A percentile compares a stretch with the other conserved stretches of the same genome.
These are phyloP conservation scores for Abrus pulchellus DNA, from an alignment of 306 rosid species.

Conservation along the genomic window DNA sequence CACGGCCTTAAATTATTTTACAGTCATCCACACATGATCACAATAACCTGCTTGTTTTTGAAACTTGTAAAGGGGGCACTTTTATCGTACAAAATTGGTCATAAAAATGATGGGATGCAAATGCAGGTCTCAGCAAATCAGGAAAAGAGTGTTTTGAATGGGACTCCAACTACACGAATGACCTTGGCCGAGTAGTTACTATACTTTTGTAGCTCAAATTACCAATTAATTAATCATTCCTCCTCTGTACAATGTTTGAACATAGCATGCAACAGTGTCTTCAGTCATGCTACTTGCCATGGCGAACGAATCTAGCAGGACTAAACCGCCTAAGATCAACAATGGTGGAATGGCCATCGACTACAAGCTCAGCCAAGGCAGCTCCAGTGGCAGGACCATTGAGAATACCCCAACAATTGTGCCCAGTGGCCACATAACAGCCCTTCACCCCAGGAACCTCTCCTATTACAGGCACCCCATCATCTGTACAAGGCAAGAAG, in stretches of 20 bases:
- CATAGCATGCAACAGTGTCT: background rate
- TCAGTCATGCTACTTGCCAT: constrained; percentile 11
- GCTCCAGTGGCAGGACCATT: constrained; percentile 97
- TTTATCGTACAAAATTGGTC: background rate
- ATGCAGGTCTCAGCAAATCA: background rate
- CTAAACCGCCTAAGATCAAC: constrained; percentile 79
- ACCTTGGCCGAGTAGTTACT: no score
- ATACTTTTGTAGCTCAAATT: no score
- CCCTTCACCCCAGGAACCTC: constrained; percentile 70
- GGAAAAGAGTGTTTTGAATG: background rate
- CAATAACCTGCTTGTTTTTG: background rate
- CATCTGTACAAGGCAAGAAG: constrained; percentile 84
- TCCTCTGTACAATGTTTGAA: background rate
- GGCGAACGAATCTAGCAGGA: constrained; percentile 70
- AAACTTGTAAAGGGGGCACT: background rate
- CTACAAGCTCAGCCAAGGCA: constrained; percentile 83
- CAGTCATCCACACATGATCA: background rate
- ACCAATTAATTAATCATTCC: background rate
- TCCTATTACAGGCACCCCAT: constrained; percentile 76
- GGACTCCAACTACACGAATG: background rate
- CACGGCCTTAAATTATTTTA: background rate
- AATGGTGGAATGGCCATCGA: constrained; percentile 71
- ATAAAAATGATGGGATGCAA: background rate
- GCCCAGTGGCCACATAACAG: constrained; percentile 91
- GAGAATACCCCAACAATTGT: constrained; percentile 91